Evolutionary conservation across 352 stramenopile species (phyloP).

Genomic region (Globisporangium emineosum): DNA sequence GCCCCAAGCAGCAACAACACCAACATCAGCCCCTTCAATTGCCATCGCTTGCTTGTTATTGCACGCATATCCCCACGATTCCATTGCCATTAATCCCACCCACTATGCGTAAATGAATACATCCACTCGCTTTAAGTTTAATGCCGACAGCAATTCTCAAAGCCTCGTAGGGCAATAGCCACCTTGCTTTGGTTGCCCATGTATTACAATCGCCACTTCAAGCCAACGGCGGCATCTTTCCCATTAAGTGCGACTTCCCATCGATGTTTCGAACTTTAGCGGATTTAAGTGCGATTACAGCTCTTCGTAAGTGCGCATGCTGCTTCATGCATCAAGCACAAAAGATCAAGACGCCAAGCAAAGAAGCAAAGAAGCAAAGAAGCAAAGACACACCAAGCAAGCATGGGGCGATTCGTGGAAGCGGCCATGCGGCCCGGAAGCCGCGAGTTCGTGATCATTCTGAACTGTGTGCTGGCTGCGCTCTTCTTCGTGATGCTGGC

Average conservation of each 20-base stretch:
- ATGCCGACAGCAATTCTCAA: too few species aligned
- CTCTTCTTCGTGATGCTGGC: slow-evolving; percentile 73
- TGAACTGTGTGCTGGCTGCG: slow-evolving; percentile 67
- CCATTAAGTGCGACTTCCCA: neutral
- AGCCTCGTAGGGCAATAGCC: too few species aligned
- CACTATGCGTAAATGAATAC: slow-evolving; percentile 3
- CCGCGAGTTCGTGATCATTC: slow-evolving; percentile 64
- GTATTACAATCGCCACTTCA: too few species aligned
- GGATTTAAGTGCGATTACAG: neutral
- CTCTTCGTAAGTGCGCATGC: neutral
- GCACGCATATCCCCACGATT: neutral
- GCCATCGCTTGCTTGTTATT: neutral
- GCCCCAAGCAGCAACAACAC: neutral
- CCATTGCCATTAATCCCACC: neutral
- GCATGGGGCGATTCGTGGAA: slow-evolving; percentile 40
- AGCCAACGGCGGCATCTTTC: neutral
- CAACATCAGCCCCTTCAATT: neutral
- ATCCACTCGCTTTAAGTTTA: too few species aligned
- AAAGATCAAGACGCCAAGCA: neutral
- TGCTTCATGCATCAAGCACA: neutral
- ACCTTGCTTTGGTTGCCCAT: too few species aligned
- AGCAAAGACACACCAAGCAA: neutral
- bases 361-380: too few species aligned
- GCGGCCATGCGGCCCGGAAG: slow-evolving; percentile 63
- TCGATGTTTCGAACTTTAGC: slow-evolving; percentile 2